A percentile compares a stretch with the other conserved stretches of the same genome.
phyloP scores from a whole-genome alignment of 2,329 filamentous ascomycete species.

The Sarocladium strictum region DNA sequence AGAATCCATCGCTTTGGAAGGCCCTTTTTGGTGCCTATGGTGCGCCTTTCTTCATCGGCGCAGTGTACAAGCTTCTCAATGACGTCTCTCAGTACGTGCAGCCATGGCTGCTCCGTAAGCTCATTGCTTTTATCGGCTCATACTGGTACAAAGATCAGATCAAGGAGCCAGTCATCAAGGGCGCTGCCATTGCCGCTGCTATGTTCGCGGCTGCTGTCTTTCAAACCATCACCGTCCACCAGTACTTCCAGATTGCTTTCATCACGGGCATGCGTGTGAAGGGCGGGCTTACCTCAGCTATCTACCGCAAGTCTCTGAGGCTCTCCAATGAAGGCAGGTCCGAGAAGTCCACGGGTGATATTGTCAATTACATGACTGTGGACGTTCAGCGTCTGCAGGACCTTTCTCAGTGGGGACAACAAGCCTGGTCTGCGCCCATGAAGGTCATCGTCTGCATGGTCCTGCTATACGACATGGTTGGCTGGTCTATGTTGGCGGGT shows the following conservation, averaged over 20 bases:
- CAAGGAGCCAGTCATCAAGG: constrained; percentile 74
- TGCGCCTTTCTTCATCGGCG: constrained; percentile 73
- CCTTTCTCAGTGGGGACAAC: constrained; percentile 89
- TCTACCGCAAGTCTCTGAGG: constrained; percentile 85
- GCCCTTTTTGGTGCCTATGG: constrained; percentile 81
- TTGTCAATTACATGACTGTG: constrained; percentile 99
- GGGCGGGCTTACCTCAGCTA: constrained; percentile 79
- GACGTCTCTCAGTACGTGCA: constrained; percentile 84
- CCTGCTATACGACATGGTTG: constrained; percentile 91
- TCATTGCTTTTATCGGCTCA: constrained; percentile 81
- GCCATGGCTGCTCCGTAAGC: constrained; percentile 77
- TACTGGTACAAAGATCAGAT: constrained; percentile 51
- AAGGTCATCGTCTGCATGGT: constrained; percentile 95
- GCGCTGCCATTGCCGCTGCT: constrained; percentile 77
- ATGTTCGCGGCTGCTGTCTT: constrained; percentile 87
- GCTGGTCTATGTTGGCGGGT: constrained; percentile 91
- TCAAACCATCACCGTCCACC: constrained; percentile 88
- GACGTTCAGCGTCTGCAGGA: constrained; percentile 94
- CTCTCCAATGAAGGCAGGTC: constrained; percentile 90
- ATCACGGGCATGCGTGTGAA: constrained; percentile 97
- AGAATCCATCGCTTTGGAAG: constrained; percentile 66
- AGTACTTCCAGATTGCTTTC: constrained; percentile 95
- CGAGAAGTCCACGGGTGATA: constrained; percentile 88
- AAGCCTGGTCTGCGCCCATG: constrained; percentile 94
- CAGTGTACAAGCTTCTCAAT: constrained; percentile 83